phyloP scores from a whole-genome alignment of 441 rosid species.

The Erodium chrysanthum region DNA sequence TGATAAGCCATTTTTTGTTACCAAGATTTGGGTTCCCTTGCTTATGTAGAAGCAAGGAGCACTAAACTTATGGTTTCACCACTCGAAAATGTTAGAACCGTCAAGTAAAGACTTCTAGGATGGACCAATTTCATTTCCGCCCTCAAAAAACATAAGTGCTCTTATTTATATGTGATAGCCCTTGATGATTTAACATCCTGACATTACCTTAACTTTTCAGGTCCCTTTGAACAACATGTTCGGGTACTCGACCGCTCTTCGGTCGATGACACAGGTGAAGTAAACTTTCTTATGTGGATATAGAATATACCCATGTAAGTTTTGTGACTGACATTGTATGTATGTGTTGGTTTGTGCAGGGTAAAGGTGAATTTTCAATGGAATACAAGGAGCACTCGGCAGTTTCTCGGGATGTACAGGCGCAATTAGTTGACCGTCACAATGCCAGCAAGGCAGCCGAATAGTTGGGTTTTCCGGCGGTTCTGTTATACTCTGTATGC shows the following conservation, averaged over 20 bases:
- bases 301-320: background rate
- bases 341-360: conserved; percentile 29
- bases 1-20: no score
- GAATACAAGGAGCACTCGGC: conserved; percentile 89
- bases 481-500: background rate
- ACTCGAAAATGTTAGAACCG: no score
- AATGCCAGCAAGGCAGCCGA: conserved; percentile 49
- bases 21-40: no score
- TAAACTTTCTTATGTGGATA: background rate
- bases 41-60: no score
- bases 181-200: no score
- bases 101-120: no score
- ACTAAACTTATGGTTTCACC: no score
- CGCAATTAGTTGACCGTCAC: conserved; percentile 65
- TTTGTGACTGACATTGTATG: background rate
- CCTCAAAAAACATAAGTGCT: no score
- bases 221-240: conserved; percentile 97
- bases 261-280: conserved; percentile 89
- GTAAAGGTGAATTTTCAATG: conserved; percentile 93
- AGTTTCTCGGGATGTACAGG: conserved; percentile 81
- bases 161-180: background rate
- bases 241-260: conserved; percentile 87
- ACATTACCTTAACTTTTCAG: conserved; percentile 27
- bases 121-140: no score
- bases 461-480: conserved; percentile 14